A percentile compares a stretch with the other conserved stretches of the same genome.
Evolutionary conservation across 2,329 filamentous ascomycete species (phyloP).

Genomic region (Anthostomella pinea): DNA sequence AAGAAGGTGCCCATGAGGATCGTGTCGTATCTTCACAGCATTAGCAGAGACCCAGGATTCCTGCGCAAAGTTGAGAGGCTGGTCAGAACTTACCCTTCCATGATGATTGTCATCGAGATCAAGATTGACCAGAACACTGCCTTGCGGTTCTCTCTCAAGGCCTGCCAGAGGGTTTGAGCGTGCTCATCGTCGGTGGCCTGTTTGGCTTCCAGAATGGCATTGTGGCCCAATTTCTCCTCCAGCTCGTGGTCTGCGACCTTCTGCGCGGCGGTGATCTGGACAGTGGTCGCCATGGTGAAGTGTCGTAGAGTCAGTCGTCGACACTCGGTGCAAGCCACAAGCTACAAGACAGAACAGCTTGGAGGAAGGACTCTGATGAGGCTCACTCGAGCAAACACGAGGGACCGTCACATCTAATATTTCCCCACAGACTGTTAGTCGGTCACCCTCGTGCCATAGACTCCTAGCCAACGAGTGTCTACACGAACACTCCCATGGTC

Average conservation of each 20-base stretch:
- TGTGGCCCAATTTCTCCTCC: slow-evolving; percentile 29
- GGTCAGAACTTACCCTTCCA: slow-evolving; percentile 32
- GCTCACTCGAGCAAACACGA: too few species aligned
- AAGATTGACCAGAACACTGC: slow-evolving; percentile 31
- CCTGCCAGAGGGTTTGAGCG: slow-evolving; percentile 27
- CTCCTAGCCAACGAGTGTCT: neutral
- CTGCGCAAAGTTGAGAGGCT: too few species aligned
- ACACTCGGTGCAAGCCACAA: too few species aligned
- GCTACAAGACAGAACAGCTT: too few species aligned
- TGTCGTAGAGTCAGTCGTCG: too few species aligned
- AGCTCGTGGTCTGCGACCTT: slow-evolving; percentile 29
- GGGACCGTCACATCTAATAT: too few species aligned
- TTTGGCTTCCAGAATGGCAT: slow-evolving; percentile 27
- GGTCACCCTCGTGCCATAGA: neutral
- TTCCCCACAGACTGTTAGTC: too few species aligned
- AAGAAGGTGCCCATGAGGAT: slow-evolving; percentile 32
- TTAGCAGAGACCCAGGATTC: neutral
- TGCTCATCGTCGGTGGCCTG: slow-evolving; percentile 32
- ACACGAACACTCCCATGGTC: neutral
- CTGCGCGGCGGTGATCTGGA: slow-evolving; percentile 20
- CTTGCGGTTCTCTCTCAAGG: slow-evolving; percentile 27
- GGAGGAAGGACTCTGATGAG: too few species aligned
- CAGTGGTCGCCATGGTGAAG: slow-evolving; percentile 19
- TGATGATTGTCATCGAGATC: slow-evolving; percentile 32
- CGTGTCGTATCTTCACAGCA: slow-evolving; percentile 25